phyloP scores from a whole-genome alignment of 495 filamentous ascomycete genomes.

The Neurospora hispaniola region DNA sequence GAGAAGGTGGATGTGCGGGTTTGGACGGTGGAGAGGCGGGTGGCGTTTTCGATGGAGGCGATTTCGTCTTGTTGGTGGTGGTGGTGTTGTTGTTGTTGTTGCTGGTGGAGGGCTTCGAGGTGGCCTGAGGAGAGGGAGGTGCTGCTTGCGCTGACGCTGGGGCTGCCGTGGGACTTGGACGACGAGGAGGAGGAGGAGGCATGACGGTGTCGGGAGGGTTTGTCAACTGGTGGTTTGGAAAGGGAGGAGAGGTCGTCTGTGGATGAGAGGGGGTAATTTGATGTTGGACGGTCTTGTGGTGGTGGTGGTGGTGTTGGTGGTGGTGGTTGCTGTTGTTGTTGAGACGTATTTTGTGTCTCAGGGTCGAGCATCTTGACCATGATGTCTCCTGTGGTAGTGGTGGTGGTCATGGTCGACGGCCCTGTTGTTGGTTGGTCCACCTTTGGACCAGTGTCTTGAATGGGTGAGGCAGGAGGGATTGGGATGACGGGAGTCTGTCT shows the following conservation, averaged over 20 bases:
- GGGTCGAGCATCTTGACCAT: background rate
- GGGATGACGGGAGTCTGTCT: background rate
- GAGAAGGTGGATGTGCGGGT: slow-evolving; percentile 46
- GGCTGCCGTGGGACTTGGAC: background rate
- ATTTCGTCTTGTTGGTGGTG: slow-evolving; percentile 13
- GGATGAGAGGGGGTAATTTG: background rate
- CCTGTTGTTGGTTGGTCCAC: background rate
- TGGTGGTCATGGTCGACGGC: background rate
- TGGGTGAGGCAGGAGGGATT: background rate
- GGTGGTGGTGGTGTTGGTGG: background rate
- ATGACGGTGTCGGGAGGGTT: background rate
- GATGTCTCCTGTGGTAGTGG: background rate
- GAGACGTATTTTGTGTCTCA: background rate
- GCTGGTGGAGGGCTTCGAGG: slow-evolving; percentile 12
- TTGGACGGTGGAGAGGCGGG: slow-evolving; percentile 9
- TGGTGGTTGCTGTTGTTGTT: background rate
- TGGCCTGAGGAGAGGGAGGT: slow-evolving; percentile 9
- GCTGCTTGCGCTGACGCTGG: background rate
- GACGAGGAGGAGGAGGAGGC: background rate
- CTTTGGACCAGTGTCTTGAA: background rate
- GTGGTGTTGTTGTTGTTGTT: no score
- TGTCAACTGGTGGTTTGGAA: background rate
- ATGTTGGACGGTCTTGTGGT: background rate
- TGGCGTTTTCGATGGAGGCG: slow-evolving; percentile 24
- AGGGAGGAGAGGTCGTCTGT: background rate